phyloP scores from a whole-genome alignment of 305 asterid genomes.

The Petunia hybrid region DNA sequence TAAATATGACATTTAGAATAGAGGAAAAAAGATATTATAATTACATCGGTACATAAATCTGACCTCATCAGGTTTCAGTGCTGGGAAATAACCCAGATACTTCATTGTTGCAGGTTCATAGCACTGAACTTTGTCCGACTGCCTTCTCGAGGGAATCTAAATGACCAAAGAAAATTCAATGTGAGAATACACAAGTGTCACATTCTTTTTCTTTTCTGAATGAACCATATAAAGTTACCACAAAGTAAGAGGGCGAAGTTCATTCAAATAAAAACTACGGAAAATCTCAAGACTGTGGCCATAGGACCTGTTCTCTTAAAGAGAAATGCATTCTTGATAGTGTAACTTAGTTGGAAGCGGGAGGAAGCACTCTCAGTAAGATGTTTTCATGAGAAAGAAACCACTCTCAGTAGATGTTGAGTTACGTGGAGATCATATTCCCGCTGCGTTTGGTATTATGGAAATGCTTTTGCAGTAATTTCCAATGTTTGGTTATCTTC shows the following conservation, averaged over 20 bases:
- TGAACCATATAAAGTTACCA: slow-evolving; percentile 20
- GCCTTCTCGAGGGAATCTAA: slow-evolving; percentile 98
- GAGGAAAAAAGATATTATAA: background rate
- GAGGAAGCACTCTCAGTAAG: slow-evolving; percentile 18
- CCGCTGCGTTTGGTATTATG: background rate
- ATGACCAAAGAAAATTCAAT: slow-evolving; percentile 35
- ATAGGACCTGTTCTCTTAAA: background rate
- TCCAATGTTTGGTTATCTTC: background rate
- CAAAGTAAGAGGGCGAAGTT: slow-evolving; percentile 14
- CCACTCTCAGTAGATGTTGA: background rate
- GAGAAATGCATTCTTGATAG: slow-evolving; percentile 18
- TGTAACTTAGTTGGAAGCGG: background rate
- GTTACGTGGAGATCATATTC: background rate
- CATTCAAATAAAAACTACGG: background rate
- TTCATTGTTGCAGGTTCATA: slow-evolving; percentile 99
- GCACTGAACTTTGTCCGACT: slow-evolving; percentile 94
- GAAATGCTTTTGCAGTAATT: slow-evolving; percentile 9
- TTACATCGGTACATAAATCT: slow-evolving; percentile 18
- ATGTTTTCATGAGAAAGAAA: background rate
- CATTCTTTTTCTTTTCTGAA: background rate
- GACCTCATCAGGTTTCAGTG: slow-evolving; percentile 93
- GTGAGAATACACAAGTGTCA: slow-evolving; percentile 28
- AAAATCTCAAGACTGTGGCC: background rate
- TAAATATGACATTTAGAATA: background rate
- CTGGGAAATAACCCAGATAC: slow-evolving; percentile 85